A percentile compares a stretch with the other conserved stretches of the same genome.
Evolutionary conservation across 2,329 filamentous ascomycete genomes (phyloP).

Genomic region (Periglandula ipomoeae): DNA sequence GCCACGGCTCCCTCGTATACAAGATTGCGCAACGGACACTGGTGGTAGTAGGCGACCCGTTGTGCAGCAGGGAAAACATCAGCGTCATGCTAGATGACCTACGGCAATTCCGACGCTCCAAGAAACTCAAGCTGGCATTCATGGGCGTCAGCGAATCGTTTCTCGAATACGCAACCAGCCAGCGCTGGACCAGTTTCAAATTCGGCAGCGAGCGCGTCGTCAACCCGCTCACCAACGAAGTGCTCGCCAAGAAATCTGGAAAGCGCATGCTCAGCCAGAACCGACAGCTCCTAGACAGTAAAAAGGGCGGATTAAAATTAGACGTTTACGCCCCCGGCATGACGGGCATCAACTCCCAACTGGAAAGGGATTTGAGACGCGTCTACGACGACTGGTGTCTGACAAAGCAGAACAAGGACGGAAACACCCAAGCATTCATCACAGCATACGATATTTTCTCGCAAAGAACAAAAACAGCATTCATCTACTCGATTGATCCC

Average conservation of each 20-base stretch:
- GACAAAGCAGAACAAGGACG: constrained; percentile 7
- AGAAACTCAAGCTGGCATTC: constrained; percentile 11
- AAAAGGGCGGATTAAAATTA: constrained; percentile 10
- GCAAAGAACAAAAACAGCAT: constrained; percentile 10
- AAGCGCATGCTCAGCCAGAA: constrained; percentile 15
- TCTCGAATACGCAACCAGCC: constrained; percentile 5
- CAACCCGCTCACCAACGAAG: constrained; percentile 12
- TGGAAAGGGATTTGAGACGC: constrained; percentile 11
- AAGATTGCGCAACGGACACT: constrained; percentile 10
- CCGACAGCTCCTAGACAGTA: constrained; percentile 13
- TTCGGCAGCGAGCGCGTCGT: constrained; percentile 13
- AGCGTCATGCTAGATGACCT: constrained; percentile 11
- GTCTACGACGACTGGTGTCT: constrained; percentile 13
- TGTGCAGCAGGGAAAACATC: constrained; percentile 9
- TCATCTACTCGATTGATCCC: constrained; percentile 10
- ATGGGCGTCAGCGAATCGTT: constrained; percentile 13
- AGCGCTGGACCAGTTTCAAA: constrained; percentile 11
- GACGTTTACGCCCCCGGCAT: constrained; percentile 1
- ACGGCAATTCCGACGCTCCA: constrained; percentile 6
- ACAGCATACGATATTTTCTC: constrained; percentile 14
- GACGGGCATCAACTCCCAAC: constrained; percentile 6
- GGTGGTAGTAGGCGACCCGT: constrained; percentile 13
- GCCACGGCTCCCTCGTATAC: constrained; percentile 13
- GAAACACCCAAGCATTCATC: constrained; percentile 12
- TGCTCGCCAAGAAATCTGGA: constrained; percentile 11